These are phyloP conservation scores for Solanum neorickii DNA, from an alignment of 257 asterid species.

Conservation along the genomic window DNA sequence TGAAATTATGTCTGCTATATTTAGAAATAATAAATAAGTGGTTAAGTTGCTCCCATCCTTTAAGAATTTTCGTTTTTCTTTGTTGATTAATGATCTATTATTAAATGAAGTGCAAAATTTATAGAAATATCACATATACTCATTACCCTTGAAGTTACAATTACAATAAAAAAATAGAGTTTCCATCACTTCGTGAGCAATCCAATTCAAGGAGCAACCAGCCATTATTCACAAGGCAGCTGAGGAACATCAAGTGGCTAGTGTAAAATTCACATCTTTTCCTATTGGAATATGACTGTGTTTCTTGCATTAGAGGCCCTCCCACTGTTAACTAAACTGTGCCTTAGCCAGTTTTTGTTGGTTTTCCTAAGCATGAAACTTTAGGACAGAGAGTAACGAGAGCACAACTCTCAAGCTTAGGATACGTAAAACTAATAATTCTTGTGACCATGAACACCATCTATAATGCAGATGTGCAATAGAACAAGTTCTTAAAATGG, in stretches of 20 bases:
- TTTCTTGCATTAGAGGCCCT: neutral
- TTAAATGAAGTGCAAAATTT: neutral
- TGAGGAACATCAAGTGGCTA: neutral
- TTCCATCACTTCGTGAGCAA: neutral
- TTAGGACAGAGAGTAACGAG: neutral
- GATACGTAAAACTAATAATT: neutral
- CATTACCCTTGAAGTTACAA: neutral
- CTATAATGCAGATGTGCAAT: neutral
- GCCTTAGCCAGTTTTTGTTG: neutral
- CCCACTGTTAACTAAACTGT: neutral
- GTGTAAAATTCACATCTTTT: neutral
- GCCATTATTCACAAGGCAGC: neutral
- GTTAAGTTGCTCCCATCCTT: neutral
- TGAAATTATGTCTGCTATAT: neutral
- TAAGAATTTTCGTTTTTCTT: neutral
- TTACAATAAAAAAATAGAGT: neutral
- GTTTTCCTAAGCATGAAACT: neutral
- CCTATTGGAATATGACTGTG: neutral
- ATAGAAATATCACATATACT: neutral
- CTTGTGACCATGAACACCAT: neutral
- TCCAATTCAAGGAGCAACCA: neutral
- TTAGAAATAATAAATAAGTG: neutral
- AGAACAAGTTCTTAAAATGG: neutral
- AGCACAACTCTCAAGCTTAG: neutral
- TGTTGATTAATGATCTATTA: neutral